These are phyloP conservation scores for Neofusicoccum sp. DNA, from an alignment of 2,329 filamentous ascomycete species.

Conservation along the genomic window DNA sequence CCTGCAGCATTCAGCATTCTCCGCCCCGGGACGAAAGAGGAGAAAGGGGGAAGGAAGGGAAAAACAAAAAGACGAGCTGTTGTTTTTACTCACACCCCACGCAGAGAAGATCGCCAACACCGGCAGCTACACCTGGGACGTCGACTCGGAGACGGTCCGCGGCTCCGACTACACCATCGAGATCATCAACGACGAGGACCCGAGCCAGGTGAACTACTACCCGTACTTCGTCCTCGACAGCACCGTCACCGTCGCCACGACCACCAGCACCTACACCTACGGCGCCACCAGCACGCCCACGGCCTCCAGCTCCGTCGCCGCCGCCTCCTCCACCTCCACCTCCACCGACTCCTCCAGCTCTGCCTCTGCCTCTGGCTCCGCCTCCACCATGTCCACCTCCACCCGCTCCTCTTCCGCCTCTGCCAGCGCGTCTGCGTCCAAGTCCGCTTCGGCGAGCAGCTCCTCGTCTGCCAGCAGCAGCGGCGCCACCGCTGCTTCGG, in stretches of 20 bases:
- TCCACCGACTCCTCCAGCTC: constrained; percentile 28
- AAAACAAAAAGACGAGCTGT: no score
- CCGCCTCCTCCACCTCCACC: constrained; percentile 26
- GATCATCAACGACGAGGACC: constrained; percentile 50
- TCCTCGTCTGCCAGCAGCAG: constrained; percentile 20
- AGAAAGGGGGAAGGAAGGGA: no score
- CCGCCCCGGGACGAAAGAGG: no score
- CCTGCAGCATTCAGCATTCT: background rate
- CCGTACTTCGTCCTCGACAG: constrained; percentile 51
- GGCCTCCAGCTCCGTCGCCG: constrained; percentile 17
- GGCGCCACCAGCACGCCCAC: constrained; percentile 32
- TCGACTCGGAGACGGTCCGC: constrained; percentile 40
- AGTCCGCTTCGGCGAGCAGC: constrained; percentile 24
- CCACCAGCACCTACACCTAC: constrained; percentile 28
- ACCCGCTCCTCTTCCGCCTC: constrained; percentile 31
- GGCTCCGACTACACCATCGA: constrained; percentile 53
- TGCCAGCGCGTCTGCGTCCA: constrained; percentile 22
- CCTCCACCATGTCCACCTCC: constrained; percentile 20
- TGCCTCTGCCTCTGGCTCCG: constrained; percentile 18
- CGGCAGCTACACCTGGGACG: constrained; percentile 50
- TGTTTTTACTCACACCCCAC: background rate
- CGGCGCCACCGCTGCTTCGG: background rate
- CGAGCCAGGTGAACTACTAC: constrained; percentile 50
- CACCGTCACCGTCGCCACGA: constrained; percentile 38
- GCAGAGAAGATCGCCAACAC: constrained; percentile 49